Evolutionary conservation across 1,139 yeast species (phyloP).

Genomic region (Torulaspora globosa): DNA sequence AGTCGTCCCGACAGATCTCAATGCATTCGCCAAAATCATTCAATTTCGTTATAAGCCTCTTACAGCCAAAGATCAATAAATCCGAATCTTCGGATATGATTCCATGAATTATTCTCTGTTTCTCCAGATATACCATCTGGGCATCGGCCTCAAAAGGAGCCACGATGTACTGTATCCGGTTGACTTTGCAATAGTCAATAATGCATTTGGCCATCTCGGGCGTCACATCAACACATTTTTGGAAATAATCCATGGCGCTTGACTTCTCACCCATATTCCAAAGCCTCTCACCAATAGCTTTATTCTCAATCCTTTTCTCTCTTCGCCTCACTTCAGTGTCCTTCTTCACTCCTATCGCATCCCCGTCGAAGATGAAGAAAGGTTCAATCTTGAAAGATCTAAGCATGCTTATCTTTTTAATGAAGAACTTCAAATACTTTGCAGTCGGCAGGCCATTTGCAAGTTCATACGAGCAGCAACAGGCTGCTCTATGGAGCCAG

Average conservation of each 20-base stretch:
- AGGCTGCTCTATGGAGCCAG: constrained; percentile 88
- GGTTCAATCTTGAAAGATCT: constrained; percentile 69
- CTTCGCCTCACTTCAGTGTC: constrained; percentile 68
- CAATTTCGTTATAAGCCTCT: constrained; percentile 70
- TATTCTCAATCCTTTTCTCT: constrained; percentile 53
- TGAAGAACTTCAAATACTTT: constrained; percentile 54
- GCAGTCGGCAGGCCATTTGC: constrained; percentile 69
- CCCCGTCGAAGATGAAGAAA: constrained; percentile 92
- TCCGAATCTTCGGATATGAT: constrained; percentile 95
- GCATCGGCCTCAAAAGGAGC: constrained; percentile 99
- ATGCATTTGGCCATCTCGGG: constrained; percentile 88
- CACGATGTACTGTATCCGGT: constrained; percentile 66
- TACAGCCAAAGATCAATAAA: constrained; percentile 82
- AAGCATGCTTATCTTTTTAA: constrained; percentile 64
- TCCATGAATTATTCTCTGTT: constrained; percentile 70
- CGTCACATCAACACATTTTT: constrained; percentile 81
- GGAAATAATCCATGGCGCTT: constrained; percentile 64
- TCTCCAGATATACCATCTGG: constrained; percentile 88
- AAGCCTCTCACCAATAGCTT: constrained; percentile 50
- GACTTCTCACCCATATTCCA: constrained; percentile 50
- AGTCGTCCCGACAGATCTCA: constrained; percentile 57
- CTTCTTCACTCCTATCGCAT: constrained; percentile 71
- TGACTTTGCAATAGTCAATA: constrained; percentile 64
- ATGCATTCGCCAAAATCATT: constrained; percentile 73
- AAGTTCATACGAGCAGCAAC: constrained; percentile 79